These are phyloP conservation scores for Sisymbrium altissimum DNA, from an alignment of 345 rosid genomes.

Conservation along the genomic window DNA sequence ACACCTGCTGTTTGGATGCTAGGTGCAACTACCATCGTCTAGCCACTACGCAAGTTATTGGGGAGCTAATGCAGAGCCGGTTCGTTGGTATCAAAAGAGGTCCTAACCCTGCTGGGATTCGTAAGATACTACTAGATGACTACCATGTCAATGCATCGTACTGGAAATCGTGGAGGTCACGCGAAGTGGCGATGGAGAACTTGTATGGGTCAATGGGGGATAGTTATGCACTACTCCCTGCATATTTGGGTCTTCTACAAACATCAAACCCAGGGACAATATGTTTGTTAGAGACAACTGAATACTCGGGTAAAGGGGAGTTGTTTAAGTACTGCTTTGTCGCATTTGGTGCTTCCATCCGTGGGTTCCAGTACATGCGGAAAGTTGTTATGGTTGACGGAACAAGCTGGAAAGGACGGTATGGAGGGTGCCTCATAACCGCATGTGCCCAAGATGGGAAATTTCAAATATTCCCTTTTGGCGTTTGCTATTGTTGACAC, in stretches of 20 bases:
- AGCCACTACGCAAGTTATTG: not conserved
- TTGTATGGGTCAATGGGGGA: not conserved
- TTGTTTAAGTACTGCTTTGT: no score
- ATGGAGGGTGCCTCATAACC: not conserved
- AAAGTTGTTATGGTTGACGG: not conserved
- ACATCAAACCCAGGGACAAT: not conserved
- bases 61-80: not conserved
- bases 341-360: not conserved
- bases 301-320: no score
- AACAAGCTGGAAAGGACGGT: not conserved
- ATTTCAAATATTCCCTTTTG: not conserved
- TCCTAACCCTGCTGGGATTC: accelerated
- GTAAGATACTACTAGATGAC: not conserved
- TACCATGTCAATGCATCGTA: not conserved
- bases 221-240: not conserved
- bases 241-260: not conserved
- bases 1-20: not conserved
- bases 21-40: not conserved
- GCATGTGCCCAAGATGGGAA: not conserved
- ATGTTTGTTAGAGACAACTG: not conserved
- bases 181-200: not conserved
- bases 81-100: not conserved
- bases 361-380: not conserved
- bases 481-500: not conserved
- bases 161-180: not conserved